phyloP scores from a whole-genome alignment of 441 rosid species.

The Francoa sonchifolia region DNA sequence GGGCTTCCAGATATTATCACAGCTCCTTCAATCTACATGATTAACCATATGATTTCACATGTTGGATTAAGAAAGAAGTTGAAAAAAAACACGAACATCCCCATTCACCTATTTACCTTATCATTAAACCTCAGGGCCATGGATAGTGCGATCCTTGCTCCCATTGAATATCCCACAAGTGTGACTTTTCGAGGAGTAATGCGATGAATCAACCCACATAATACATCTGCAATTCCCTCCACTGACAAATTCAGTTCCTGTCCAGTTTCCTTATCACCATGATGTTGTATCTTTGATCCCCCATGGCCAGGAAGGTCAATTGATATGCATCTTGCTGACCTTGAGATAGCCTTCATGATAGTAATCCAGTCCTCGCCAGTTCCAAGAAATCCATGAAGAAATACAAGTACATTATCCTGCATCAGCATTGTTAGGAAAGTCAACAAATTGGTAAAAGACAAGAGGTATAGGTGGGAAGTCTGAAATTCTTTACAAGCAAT shows the following conservation, averaged over 20 bases:
- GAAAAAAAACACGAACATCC: constrained; percentile 8
- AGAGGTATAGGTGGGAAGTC: background rate
- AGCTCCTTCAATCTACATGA: constrained; percentile 57
- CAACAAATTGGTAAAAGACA: background rate
- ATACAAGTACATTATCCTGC: constrained; percentile 50
- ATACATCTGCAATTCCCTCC: constrained; percentile 33
- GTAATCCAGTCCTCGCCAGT: constrained; percentile 84
- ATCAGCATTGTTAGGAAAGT: constrained; percentile 6
- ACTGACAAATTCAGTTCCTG: constrained; percentile 37
- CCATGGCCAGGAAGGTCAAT: constrained; percentile 93
- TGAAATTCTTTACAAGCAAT: constrained; percentile 1
- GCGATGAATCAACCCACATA: constrained; percentile 35
- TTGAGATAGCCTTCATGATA: constrained; percentile 67
- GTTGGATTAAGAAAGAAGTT: too few relatives aligned
- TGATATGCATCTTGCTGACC: constrained; percentile 73
- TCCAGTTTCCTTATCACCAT: constrained; percentile 15
- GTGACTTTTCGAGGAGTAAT: constrained; percentile 48
- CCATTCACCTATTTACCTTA: constrained; percentile 41
- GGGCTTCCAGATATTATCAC: constrained; percentile 87
- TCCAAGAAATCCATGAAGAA: constrained; percentile 94
- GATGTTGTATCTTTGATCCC: constrained; percentile 33
- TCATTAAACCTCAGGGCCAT: constrained; percentile 53
- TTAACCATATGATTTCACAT: too few relatives aligned
- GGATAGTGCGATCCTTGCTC: constrained; percentile 77
- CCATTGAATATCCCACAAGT: constrained; percentile 91